These are phyloP conservation scores for Tuber borchii DNA, from an alignment of 495 filamentous ascomycete species.

Conservation along the genomic window DNA sequence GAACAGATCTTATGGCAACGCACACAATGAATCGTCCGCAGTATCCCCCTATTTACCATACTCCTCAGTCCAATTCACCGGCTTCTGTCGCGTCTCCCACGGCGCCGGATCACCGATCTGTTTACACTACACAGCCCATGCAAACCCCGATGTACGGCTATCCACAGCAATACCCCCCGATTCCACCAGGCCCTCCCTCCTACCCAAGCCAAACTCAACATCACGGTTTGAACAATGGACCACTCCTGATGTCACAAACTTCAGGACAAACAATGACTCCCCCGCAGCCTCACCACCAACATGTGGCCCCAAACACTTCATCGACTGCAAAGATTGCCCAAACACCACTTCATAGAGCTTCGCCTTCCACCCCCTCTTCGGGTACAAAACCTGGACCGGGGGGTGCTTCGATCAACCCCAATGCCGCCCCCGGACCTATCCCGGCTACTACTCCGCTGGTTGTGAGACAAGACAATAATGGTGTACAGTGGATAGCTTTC, in stretches of 20 bases:
- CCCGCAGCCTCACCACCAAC: constrained; percentile 53
- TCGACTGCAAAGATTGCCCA: constrained; percentile 51
- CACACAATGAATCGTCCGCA: constrained; percentile 74
- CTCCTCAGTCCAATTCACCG: constrained; percentile 90
- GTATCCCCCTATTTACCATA: constrained; percentile 93
- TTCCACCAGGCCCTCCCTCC: constrained; percentile 59
- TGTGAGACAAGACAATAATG: constrained; percentile 90
- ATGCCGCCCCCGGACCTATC: constrained; percentile 93
- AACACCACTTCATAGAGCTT: constrained; percentile 45
- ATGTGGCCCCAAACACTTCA: constrained; percentile 53
- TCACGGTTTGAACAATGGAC: constrained; percentile 57
- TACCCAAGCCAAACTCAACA: constrained; percentile 73
- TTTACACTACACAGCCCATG: constrained; percentile 75
- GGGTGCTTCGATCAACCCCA: constrained; percentile 61
- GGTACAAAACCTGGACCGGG: constrained; percentile 50
- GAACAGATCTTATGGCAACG: constrained; percentile 90
- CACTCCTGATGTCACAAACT: constrained; percentile 65
- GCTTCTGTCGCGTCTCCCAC: constrained; percentile 91
- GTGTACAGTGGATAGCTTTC: constrained; percentile 98
- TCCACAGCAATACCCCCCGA: constrained; percentile 62
- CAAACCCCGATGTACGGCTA: constrained; percentile 75
- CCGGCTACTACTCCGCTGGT: constrained; percentile 95
- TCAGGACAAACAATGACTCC: constrained; percentile 53
- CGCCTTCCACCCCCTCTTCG: constrained; percentile 42
- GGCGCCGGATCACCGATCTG: constrained; percentile 72